A percentile compares a stretch with the other conserved stretches of the same genome.
These are phyloP conservation scores for Colletotrichum coccodes DNA, from an alignment of 2,329 filamentous ascomycete species.

Conservation along the genomic window DNA sequence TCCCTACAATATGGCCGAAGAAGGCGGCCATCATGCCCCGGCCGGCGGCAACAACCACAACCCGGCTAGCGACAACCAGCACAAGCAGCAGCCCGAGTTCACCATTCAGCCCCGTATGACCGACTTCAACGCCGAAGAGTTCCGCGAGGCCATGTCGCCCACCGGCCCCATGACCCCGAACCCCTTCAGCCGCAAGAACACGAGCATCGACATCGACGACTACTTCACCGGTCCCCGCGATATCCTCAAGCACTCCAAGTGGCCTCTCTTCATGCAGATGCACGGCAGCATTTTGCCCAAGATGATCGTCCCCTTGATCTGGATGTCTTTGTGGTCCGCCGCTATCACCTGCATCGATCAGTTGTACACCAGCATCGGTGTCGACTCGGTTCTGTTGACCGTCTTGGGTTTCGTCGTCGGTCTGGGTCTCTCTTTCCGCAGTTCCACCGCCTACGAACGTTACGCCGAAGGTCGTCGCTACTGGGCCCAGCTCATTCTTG, in stretches of 20 bases:
- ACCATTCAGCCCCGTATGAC: slow-evolving; percentile 25
- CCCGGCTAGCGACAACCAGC: slow-evolving; percentile 16
- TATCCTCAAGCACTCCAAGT: slow-evolving; percentile 78
- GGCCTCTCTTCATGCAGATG: slow-evolving; percentile 79
- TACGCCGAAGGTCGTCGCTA: slow-evolving; percentile 72
- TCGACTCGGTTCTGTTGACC: slow-evolving; percentile 71
- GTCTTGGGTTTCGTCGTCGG: slow-evolving; percentile 85
- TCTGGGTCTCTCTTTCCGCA: slow-evolving; percentile 81
- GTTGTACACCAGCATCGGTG: slow-evolving; percentile 49
- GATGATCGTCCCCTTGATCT: slow-evolving; percentile 75
- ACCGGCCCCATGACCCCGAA: slow-evolving; percentile 42
- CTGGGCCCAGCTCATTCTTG: slow-evolving; percentile 70
- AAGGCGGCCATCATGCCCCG: slow-evolving; percentile 18
- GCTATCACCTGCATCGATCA: slow-evolving; percentile 67
- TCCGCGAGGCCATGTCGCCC: slow-evolving; percentile 44
- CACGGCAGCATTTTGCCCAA: slow-evolving; percentile 81
- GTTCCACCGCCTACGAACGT: slow-evolving; percentile 81
- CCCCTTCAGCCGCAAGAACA: slow-evolving; percentile 44
- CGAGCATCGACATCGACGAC: slow-evolving; percentile 63
- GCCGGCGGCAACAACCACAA: slow-evolving; percentile 9
- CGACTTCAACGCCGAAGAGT: slow-evolving; percentile 13
- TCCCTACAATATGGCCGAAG: slow-evolving; percentile 25
- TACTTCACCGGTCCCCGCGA: slow-evolving; percentile 76
- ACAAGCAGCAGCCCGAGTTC: neutral
- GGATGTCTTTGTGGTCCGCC: slow-evolving; percentile 73